These are phyloP conservation scores for Pythium volutum DNA, from an alignment of 352 stramenopile species.

Conservation along the genomic window DNA sequence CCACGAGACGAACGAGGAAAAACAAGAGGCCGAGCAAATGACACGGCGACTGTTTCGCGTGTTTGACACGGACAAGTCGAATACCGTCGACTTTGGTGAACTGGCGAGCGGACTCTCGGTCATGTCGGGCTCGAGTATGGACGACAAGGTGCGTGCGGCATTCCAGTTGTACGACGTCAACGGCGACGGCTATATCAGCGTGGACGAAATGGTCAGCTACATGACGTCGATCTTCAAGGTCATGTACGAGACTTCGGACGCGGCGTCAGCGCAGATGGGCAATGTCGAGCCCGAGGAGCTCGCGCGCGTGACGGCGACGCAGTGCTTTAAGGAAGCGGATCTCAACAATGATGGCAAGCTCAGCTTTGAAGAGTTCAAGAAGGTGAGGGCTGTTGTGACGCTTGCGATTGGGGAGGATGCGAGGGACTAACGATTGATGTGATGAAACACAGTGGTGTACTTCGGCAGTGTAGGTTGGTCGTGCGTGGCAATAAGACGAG, in stretches of 20 bases:
- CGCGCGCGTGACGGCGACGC: constrained; percentile 66
- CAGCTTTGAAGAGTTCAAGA: constrained; percentile 89
- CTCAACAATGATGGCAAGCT: constrained; percentile 83
- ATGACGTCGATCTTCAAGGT: constrained; percentile 89
- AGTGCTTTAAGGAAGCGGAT: constrained; percentile 86
- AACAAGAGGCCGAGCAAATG: constrained; percentile 75
- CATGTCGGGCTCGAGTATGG: constrained; percentile 81
- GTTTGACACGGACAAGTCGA: constrained; percentile 85
- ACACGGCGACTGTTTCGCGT: constrained; percentile 79
- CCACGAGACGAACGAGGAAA: constrained; percentile 59
- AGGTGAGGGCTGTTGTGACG: constrained; percentile 38
- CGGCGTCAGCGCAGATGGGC: constrained; percentile 65
- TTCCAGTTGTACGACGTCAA: constrained; percentile 88
- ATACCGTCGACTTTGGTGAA: constrained; percentile 85
- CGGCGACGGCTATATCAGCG: constrained; percentile 78
- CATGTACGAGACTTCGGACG: constrained; percentile 87
- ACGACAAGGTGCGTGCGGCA: constrained; percentile 81
- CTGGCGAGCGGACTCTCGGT: constrained; percentile 82
- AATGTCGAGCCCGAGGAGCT: constrained; percentile 72
- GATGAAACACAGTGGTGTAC: constrained; percentile 19
- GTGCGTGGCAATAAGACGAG: constrained; percentile 7
- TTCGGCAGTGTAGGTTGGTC: constrained; percentile 10
- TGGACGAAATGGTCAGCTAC: constrained; percentile 87
- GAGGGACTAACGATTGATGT: background rate
- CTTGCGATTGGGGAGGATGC: background rate